Evolutionary conservation across 2,329 filamentous ascomycete genomes (phyloP), one percentile per base, ranked within the genome.

Genomic region (Botrytis tulipae): DNA sequence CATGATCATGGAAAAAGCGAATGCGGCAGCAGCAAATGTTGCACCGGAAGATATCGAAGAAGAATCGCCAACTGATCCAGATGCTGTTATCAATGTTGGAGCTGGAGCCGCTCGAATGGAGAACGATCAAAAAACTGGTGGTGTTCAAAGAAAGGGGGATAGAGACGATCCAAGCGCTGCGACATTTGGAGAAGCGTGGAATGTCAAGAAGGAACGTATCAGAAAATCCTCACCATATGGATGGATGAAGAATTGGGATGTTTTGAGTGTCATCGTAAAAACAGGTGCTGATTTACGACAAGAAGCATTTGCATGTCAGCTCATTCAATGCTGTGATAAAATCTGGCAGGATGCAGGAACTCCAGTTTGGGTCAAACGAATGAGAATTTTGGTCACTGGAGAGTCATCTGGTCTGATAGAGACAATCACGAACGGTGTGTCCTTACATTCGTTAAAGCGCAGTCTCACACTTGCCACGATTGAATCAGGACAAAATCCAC

Each of bases 181-280:
- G 16, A 93, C 93, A 8, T 95, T 96, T 82, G 93, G 93, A 74
- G 93, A 96, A 82, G 93, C 93, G 32, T 96, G 93, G 93, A 89
- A 92, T 78, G 87, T 90, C 72, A 96, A 96, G 82, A 93, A 92
- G 79, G 93, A 95, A 82, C 91, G 93, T 32, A 94, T 96, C 80
- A 88, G 93, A 75, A 92, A 92, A 78, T 92, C 92, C 1, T 95
- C 93, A 0, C 93, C 93, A 0, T 96, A 95, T 80, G 93, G 93
- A 16, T 94, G 92, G 89, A 93, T 94, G 90, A 93, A 93, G 83
- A 95, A 94, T 80, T 96, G 93, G 93, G 93, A 96, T 79, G 86
- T 96, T 37, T 86, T 96, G 75, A 95, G 92, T 80, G 93, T 96
- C 74, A 96, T 96, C 80, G 91, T 96, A 78, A 96, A 96, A 84